Conservation (phyloP, 352 stramenopile species). For the Phytophthora gonapodyides region DNA sequence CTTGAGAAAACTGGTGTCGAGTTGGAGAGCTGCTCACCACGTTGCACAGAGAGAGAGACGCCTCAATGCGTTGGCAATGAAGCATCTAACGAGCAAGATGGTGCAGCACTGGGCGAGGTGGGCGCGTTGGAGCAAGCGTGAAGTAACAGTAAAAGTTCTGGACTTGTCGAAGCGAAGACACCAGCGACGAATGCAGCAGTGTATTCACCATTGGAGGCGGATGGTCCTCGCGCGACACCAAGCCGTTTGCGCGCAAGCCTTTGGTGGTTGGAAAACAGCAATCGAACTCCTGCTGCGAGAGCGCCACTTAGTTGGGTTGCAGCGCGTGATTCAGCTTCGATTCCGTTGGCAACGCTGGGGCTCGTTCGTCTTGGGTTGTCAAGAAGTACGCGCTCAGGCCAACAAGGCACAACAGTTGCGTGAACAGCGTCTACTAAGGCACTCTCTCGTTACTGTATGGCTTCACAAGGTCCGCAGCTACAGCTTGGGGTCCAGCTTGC, state of each 20-base stretch:
- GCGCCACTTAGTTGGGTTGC: constrained; percentile 14
- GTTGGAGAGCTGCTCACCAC: constrained; percentile 22
- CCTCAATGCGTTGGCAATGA: constrained; percentile 10
- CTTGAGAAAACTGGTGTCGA: not conserved
- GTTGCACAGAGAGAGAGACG: not conserved
- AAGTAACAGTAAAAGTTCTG: constrained; percentile 18
- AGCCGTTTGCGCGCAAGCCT: constrained; percentile 7
- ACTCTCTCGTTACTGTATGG: constrained; percentile 22
- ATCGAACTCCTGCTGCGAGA: constrained; percentile 20
- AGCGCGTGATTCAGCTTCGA: constrained; percentile 24
- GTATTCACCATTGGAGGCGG: constrained; percentile 21
- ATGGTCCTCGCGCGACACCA: constrained; percentile 5
- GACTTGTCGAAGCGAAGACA: constrained; percentile 10
- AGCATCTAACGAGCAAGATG: constrained; percentile 21
- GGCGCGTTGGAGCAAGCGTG: constrained; percentile 29
- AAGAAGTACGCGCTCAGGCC: constrained; percentile 8
- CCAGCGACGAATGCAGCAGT: constrained; percentile 6
- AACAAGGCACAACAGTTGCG: not conserved
- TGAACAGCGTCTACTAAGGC: constrained; percentile 10
- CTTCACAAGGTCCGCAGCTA: constrained; percentile 28
- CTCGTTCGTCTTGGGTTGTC: not conserved
- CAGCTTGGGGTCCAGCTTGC: constrained; percentile 8
- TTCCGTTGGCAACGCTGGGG: constrained; percentile 29
- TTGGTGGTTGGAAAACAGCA: constrained; percentile 28
- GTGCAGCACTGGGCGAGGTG: constrained; percentile 35